Base-by-base conservation (phyloP, 768 basidiomycete species). In the Termitomyces sp. region DNA sequence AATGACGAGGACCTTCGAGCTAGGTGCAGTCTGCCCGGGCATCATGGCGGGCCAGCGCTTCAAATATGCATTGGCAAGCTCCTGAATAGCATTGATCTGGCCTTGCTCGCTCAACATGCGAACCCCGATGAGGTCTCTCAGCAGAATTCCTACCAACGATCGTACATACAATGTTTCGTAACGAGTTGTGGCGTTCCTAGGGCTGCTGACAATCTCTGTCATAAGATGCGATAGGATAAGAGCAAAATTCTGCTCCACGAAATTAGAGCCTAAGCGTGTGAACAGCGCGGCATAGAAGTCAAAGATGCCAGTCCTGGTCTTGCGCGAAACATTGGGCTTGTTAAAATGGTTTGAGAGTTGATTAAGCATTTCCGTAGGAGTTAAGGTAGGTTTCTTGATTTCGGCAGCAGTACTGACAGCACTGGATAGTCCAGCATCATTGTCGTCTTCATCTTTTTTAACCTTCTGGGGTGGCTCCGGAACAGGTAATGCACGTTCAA, bases 1-100 rank as follows among this genome's bases (percentile, higher is more conserved):
- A 33, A 95, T 79, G 2, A 86, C 81, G 6, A 98, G 76, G 1
- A 91, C 83, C 1, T 83, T 69, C 6, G 89, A 81, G 37, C 73
- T 76, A 0, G 94, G 91, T 0, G 88, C 82, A 20, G 76, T 75
- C 63, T 92, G 88, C 7, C 92, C 93, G 11, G 93, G 93, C 82
- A 98, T 87, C 73, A 96, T 83, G 0, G 93, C 89, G 1, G 95
- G 94, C 93, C 94, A 98, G 54, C 92, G 82, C 71, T 91, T 93
- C 59, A 97, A 75, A 69, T 93, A 97, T 4, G 81, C 77, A 37
- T 79, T 86, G 0, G 91, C 86, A 44, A 97, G 75, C 63, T 97
- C 95, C 65, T 91, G 87, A 36, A 97, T 91, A 2, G 95, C 95
- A 30, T 79, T 77, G 48, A 98, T 95, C 72, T 98, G 96, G 0